Evolutionary conservation across 805 yeast genomes (phyloP).

Genomic region (Candida railenensis): DNA sequence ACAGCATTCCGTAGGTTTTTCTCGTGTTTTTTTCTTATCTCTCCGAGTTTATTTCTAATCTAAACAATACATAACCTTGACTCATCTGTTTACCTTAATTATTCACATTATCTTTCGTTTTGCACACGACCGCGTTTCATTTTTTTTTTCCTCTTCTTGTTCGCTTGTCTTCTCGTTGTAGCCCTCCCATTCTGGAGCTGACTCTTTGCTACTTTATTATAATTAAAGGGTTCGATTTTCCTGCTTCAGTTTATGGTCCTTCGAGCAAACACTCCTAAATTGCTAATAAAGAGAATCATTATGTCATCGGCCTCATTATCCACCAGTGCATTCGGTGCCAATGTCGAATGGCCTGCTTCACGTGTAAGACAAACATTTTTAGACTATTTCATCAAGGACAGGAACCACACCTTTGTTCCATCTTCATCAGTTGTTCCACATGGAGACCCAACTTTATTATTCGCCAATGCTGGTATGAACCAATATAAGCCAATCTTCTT

Average conservation of each 20-base stretch:
- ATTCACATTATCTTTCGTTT: background rate
- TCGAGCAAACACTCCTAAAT: background rate
- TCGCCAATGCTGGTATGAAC: slow-evolving; percentile 99
- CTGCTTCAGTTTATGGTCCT: background rate
- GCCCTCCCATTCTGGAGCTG: no score
- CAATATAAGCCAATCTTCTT: slow-evolving; percentile 97
- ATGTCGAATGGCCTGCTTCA: slow-evolving; percentile 38
- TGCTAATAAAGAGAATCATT: background rate
- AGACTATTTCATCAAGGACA: slow-evolving; percentile 65
- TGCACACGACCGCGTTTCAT: background rate
- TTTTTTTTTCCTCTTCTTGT: background rate
- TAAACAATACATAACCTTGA: background rate
- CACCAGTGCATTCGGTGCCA: background rate
- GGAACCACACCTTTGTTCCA: slow-evolving; percentile 79
- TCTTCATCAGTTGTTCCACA: slow-evolving; percentile 95
- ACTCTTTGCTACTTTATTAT: background rate
- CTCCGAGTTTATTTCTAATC: background rate
- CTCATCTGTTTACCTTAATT: background rate
- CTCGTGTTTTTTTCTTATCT: no score
- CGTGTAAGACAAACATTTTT: slow-evolving; percentile 82
- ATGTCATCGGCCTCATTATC: slow-evolving; percentile 3
- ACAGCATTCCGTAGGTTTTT: no score
- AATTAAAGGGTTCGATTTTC: background rate
- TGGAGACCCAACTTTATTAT: slow-evolving; percentile 94
- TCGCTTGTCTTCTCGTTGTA: background rate